phyloP scores from a whole-genome alignment of 306 rosid genomes.

The Hippophae gyantsensis region DNA sequence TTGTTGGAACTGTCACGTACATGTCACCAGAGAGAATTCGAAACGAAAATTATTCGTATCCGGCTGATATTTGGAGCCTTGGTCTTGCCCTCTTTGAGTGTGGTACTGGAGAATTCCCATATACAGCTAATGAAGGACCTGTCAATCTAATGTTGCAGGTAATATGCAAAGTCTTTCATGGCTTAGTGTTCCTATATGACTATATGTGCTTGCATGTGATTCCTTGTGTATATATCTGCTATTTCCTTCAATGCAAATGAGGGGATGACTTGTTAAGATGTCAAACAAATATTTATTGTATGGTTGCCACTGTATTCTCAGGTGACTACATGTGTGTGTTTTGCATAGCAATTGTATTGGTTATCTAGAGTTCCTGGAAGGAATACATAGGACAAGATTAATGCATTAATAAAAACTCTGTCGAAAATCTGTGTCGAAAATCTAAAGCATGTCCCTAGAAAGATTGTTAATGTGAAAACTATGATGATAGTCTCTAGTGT shows the following conservation, averaged over 20 bases:
- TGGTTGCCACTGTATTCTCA: neutral
- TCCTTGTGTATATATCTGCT: neutral
- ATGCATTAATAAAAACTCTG: too few species aligned
- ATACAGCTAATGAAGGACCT: slow-evolving; percentile 84
- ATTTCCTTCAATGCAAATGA: neutral
- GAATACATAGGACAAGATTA: too few species aligned
- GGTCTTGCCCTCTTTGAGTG: slow-evolving; percentile 96
- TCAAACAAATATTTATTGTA: neutral
- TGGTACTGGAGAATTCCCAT: slow-evolving; percentile 97
- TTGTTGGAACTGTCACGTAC: slow-evolving; percentile 95
- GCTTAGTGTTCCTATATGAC: neutral
- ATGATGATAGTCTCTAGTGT: too few species aligned
- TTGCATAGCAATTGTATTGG: neutral
- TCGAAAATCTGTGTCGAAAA: too few species aligned
- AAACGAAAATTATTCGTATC: slow-evolving; percentile 89
- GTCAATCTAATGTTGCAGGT: slow-evolving; percentile 99
- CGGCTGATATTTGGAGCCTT: slow-evolving; percentile 98
- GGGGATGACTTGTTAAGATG: neutral
- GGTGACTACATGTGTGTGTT: neutral
- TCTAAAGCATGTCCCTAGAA: too few species aligned
- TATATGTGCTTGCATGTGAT: neutral
- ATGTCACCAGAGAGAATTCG: slow-evolving; percentile 99
- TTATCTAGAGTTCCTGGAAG: neutral
- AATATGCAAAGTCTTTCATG: slow-evolving; percentile 11
- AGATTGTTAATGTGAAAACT: too few species aligned